Conservation (phyloP, 768 basidiomycete species). For the Lactarius tabidus region DNA sequence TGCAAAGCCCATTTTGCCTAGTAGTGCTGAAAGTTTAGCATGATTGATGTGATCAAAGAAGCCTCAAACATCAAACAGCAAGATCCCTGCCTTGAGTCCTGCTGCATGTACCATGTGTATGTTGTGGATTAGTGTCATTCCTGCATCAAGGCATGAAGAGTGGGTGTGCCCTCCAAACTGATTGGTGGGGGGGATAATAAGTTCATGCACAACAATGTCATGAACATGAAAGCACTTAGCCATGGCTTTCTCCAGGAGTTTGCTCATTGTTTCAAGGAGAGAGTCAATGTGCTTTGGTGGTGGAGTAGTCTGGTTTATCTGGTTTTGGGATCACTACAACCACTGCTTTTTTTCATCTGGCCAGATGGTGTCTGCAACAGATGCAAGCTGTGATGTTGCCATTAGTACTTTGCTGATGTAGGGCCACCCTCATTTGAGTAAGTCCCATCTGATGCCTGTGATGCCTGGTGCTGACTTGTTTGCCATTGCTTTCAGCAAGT, state of each 20-base stretch:
- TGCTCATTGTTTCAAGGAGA: conserved; percentile 35
- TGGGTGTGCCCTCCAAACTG: conserved; percentile 16
- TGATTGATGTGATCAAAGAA: conserved; percentile 27
- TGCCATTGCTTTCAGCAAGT: too few species aligned
- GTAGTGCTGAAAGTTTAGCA: too few species aligned
- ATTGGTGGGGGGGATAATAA: too few species aligned
- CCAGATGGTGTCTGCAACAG: too few species aligned
- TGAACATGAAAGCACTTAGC: conserved; percentile 34
- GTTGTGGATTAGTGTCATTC: conserved; percentile 25
- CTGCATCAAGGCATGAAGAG: conserved; percentile 37
- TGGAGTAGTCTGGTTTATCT: conserved; percentile 33
- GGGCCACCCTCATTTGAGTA: too few species aligned
- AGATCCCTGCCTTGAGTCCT: conserved; percentile 34
- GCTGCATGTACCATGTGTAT: neutral
- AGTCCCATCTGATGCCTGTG: too few species aligned
- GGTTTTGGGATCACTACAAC: conserved; percentile 38
- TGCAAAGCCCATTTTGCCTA: too few species aligned
- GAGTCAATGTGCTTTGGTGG: conserved; percentile 35
- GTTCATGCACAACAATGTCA: conserved; percentile 33
- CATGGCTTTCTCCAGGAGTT: conserved; percentile 27
- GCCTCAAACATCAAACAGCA: conserved; percentile 34
- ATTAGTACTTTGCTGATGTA: too few species aligned
- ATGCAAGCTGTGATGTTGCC: too few species aligned
- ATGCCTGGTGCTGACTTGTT: too few species aligned
- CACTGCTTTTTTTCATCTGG: conserved; percentile 28